Evolutionary conservation across 225 moss, liverwort and hornwort species (phyloP).

Genomic region (Physcomitrium patens): DNA sequence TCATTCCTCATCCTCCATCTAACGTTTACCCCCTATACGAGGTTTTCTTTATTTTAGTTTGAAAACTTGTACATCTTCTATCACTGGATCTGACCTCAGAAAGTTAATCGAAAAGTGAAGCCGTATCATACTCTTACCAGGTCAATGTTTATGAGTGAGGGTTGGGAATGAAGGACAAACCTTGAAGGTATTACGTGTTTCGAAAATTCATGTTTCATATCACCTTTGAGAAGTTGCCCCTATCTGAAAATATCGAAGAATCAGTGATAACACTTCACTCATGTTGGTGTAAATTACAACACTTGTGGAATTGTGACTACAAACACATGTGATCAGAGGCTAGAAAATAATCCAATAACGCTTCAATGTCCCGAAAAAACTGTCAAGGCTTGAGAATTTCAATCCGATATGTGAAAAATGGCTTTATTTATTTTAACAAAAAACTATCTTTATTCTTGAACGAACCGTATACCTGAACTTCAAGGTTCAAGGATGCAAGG

Average conservation of each 20-base stretch:
- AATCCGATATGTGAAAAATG: constrained; percentile 15
- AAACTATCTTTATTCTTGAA: constrained; percentile 43
- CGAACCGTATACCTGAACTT: constrained; percentile 31
- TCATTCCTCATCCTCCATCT: constrained; percentile 52
- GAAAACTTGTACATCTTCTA: constrained; percentile 22
- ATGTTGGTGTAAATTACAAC: constrained; percentile 35
- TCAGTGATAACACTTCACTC: constrained; percentile 38
- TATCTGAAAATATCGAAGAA: constrained; percentile 40
- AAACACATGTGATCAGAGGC: constrained; percentile 35
- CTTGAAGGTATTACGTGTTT: constrained; percentile 19
- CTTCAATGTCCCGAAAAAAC: constrained; percentile 32
- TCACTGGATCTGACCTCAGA: not conserved
- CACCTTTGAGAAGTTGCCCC: constrained; percentile 23
- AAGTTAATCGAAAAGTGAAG: constrained; percentile 18
- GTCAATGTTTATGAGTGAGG: constrained; percentile 42
- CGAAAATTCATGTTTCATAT: constrained; percentile 13
- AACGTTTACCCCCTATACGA: constrained; percentile 19
- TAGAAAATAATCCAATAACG: constrained; percentile 36
- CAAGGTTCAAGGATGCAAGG: constrained; percentile 34
- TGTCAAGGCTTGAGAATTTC: constrained; percentile 25
- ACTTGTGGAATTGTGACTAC: constrained; percentile 32
- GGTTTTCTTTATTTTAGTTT: constrained; percentile 32
- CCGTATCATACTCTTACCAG: constrained; percentile 26
- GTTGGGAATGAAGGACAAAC: constrained; percentile 28
- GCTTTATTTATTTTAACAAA: constrained; percentile 19